A percentile compares a stretch with the other conserved stretches of the same genome.
phyloP scores from a whole-genome alignment of 139 green algal genomes.

The Chlamydomonas asymmetrica region DNA sequence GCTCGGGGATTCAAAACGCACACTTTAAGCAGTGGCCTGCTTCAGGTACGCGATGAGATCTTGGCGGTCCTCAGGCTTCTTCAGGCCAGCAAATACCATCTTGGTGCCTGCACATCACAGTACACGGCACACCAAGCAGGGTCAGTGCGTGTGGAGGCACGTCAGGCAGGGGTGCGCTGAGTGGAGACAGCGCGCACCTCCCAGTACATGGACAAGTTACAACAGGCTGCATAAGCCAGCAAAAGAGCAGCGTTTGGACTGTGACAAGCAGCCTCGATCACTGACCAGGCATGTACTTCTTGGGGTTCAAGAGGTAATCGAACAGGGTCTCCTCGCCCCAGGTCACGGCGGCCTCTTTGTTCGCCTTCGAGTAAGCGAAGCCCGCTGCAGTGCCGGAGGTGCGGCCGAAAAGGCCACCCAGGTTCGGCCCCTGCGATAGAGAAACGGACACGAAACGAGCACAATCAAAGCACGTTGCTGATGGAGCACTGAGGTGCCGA shows the following conservation, averaged over 20 bases:
- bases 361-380: slow-evolving; percentile 96
- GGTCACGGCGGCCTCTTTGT: slow-evolving; percentile 92
- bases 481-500: slow-evolving; percentile 1
- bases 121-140: no score
- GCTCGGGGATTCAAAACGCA: no score
- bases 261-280: no score
- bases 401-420: slow-evolving; percentile 94
- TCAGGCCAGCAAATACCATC: slow-evolving; percentile 99
- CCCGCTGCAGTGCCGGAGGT: slow-evolving; percentile 80
- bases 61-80: slow-evolving; percentile 91
- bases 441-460: not conserved
- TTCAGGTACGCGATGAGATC: slow-evolving; percentile 91
- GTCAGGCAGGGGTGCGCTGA: no score
- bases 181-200: no score
- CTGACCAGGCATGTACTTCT: slow-evolving; percentile 92
- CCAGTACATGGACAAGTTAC: no score
- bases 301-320: slow-evolving; percentile 96
- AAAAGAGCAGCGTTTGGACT: no score
- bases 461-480: not conserved
- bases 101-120: slow-evolving; percentile 82
- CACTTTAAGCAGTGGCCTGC: slow-evolving; percentile 68
- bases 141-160: no score
- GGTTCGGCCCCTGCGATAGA: slow-evolving; percentile 85
- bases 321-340: slow-evolving; percentile 92
- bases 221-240: no score